Percentiles rank a stretch among this genome's conserved stretches.
These are phyloP conservation scores for Zygosaccharomyces pseudobailii DNA, from an alignment of 1,139 yeast species.

Conservation along the genomic window DNA sequence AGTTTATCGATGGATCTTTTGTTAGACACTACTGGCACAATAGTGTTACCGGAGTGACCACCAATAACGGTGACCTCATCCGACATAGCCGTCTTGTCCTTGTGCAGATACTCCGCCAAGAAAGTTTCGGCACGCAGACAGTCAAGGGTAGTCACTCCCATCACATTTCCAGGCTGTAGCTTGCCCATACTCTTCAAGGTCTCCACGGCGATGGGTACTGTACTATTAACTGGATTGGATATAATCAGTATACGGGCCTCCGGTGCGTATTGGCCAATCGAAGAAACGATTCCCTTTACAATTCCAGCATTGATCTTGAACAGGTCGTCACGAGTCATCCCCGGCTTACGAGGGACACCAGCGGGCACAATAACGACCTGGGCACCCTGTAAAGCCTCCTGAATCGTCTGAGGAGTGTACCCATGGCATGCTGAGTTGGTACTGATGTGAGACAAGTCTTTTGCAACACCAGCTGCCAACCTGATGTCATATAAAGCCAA, in stretches of 20 bases:
- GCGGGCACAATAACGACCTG: constrained; percentile 71
- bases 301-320: constrained; percentile 71
- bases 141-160: constrained; percentile 73
- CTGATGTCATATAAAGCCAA: constrained; percentile 63
- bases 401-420: constrained; percentile 48
- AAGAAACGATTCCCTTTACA: constrained; percentile 54
- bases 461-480: constrained; percentile 66
- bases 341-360: constrained; percentile 78
- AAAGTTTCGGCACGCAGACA: constrained; percentile 67
- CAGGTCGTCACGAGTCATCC: constrained; percentile 74
- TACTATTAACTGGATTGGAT: constrained; percentile 71
- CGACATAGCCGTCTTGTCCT: constrained; percentile 36
- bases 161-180: constrained; percentile 57
- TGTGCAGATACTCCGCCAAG: constrained; percentile 39
- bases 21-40: constrained; percentile 49
- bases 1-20: constrained; percentile 13
- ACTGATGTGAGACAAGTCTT: constrained; percentile 68
- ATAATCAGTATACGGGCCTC: constrained; percentile 61
- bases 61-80: constrained; percentile 61
- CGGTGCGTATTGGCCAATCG: constrained; percentile 55
- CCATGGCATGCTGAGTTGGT: constrained; percentile 38
- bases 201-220: constrained; percentile 73
- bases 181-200: constrained; percentile 48
- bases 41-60: constrained; percentile 75
- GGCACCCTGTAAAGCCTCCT: constrained; percentile 48